phyloP scores from a whole-genome alignment of 768 basidiomycete species.

The Tulasnella sp. region DNA sequence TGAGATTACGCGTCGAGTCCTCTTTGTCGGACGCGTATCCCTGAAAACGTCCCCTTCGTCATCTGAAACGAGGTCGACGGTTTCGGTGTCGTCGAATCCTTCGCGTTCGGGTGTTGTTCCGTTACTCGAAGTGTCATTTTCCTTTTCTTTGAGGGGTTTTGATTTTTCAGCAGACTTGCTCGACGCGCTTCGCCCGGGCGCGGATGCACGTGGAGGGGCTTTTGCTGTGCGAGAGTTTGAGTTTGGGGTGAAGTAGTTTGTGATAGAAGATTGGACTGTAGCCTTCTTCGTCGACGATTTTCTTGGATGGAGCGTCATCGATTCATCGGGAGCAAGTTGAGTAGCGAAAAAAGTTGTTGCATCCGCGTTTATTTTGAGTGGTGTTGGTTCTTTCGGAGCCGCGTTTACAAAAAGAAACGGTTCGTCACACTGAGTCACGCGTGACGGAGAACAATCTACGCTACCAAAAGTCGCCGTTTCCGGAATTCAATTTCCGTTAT shows the following conservation, averaged over 20 bases:
- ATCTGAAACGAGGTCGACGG: background rate
- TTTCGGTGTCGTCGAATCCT: background rate
- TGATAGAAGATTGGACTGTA: background rate
- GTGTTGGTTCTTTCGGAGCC: background rate
- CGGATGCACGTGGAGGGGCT: background rate
- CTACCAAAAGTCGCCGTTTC: background rate
- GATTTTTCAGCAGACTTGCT: background rate
- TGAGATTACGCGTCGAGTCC: background rate
- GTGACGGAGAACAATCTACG: background rate
- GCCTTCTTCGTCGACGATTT: background rate
- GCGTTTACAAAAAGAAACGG: background rate
- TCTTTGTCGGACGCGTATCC: background rate
- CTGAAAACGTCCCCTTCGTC: background rate
- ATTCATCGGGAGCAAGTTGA: background rate
- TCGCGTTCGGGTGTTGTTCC: background rate
- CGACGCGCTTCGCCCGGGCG: background rate
- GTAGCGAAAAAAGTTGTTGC: constrained; percentile 5
- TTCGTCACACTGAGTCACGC: background rate
- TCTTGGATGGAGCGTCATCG: background rate
- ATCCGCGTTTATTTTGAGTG: background rate
- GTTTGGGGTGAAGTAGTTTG: background rate
- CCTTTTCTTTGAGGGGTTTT: background rate
- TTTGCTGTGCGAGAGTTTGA: background rate
- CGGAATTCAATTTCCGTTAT: background rate
- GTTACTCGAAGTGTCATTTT: background rate